These are phyloP conservation scores for Euphorbia pulcherrima DNA, from an alignment of 345 rosid species.

Conservation along the genomic window DNA sequence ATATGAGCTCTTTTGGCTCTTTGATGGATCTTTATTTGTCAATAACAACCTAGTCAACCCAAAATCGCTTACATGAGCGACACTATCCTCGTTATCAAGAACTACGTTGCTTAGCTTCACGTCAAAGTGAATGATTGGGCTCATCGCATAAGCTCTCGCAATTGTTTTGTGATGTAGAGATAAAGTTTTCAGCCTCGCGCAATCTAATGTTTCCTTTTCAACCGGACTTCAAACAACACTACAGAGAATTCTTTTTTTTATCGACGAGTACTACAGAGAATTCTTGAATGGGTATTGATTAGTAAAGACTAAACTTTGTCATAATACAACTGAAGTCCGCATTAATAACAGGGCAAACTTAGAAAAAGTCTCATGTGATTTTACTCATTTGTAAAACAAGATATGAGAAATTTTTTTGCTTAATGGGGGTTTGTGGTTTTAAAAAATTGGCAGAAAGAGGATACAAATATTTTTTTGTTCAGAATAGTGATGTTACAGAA, in stretches of 20 bases:
- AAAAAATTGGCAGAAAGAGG: too few species aligned
- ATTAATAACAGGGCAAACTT: slow-evolving; percentile 64
- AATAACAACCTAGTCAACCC: slow-evolving; percentile 6
- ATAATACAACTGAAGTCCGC: slow-evolving; percentile 58
- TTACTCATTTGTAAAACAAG: too few species aligned
- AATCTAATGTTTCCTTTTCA: slow-evolving; percentile 20
- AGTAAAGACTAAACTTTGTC: slow-evolving; percentile 40
- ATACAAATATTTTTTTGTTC: too few species aligned
- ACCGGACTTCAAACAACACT: neutral
- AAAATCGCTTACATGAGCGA: neutral
- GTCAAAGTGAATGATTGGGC: neutral
- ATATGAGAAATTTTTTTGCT: too few species aligned
- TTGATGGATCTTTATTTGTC: neutral
- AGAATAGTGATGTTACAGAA: too few species aligned
- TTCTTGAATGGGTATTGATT: slow-evolving; percentile 20
- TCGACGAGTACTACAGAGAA: slow-evolving; percentile 20
- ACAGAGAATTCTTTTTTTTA: slow-evolving; percentile 30
- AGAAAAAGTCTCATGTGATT: too few species aligned
- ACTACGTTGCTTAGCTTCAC: neutral
- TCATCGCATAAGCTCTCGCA: neutral
- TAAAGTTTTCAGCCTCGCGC: neutral
- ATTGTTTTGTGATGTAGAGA: neutral
- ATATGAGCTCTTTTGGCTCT: slow-evolving; percentile 1
- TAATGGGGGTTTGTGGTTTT: too few species aligned
- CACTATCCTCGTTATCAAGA: neutral